phyloP scores from a whole-genome alignment of 306 rosid genomes.

The Cicer judaicum region DNA sequence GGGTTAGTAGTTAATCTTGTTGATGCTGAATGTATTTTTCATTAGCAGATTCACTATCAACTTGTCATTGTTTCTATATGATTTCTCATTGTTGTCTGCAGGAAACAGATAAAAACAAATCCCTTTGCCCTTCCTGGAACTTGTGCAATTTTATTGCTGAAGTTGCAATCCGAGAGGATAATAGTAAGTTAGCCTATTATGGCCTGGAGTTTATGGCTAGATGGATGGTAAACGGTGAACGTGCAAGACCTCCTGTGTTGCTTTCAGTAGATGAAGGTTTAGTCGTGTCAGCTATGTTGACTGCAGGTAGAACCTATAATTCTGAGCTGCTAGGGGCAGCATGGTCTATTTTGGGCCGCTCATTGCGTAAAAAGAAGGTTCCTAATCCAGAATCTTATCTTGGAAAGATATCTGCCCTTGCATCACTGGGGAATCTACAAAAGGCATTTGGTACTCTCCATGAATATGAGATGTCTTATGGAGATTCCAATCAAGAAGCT shows the following conservation, averaged over 20 bases:
- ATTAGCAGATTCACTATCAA: constrained; percentile 23
- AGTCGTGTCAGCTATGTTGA: constrained; percentile 68
- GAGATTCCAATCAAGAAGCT: constrained; percentile 60
- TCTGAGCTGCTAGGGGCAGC: constrained; percentile 73
- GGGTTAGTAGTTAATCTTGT: constrained; percentile 57
- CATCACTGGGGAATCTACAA: constrained; percentile 75
- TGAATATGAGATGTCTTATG: constrained; percentile 77
- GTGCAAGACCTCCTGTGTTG: constrained; percentile 61
- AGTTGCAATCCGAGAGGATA: constrained; percentile 67
- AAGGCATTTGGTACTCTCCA: constrained; percentile 75
- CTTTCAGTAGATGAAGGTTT: constrained; percentile 89
- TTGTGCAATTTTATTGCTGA: constrained; percentile 71
- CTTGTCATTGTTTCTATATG: constrained; percentile 37
- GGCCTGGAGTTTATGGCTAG: constrained; percentile 83
- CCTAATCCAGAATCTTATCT: constrained; percentile 91
- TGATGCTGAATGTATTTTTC: constrained; percentile 29
- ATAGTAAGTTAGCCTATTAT: constrained; percentile 79
- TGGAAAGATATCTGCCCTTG: constrained; percentile 80
- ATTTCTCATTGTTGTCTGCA: constrained; percentile 52
- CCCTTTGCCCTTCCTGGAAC: constrained; percentile 89
- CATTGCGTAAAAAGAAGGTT: constrained; percentile 75
- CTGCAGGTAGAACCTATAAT: constrained; percentile 80
- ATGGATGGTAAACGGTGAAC: constrained; percentile 88
- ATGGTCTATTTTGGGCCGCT: constrained; percentile 82
- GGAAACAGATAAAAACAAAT: constrained; percentile 88